Percentiles rank a stretch among this genome's conserved stretches.
Conservation (phyloP, 805 yeast genomes). For the Tanozyma kutaoensis region DNA sequence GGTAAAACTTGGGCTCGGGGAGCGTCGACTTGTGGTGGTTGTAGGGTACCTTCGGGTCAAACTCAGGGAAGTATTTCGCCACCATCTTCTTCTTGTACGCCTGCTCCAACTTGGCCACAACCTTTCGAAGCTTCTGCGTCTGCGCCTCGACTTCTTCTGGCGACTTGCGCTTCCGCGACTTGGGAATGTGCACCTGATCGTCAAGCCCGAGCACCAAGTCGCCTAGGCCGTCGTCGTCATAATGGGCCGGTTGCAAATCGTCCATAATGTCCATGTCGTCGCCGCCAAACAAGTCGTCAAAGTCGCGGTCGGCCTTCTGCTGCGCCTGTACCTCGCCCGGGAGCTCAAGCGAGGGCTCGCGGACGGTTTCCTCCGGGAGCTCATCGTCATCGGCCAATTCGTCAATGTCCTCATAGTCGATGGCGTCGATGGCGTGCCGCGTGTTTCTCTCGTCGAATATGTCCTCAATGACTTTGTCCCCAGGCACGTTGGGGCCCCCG, state of each 20-base stretch:
- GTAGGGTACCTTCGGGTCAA: slow-evolving; percentile 38
- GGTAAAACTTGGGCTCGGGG: slow-evolving; percentile 43
- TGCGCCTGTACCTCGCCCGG: too few relatives aligned
- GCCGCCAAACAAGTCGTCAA: slow-evolving; percentile 25
- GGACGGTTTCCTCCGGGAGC: too few relatives aligned
- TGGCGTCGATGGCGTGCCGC: slow-evolving; percentile 80
- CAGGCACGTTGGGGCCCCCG: slow-evolving; percentile 14
- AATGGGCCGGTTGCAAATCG: slow-evolving; percentile 4
- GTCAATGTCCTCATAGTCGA: slow-evolving; percentile 90
- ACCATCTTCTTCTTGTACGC: slow-evolving; percentile 17
- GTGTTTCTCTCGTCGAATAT: slow-evolving; percentile 25
- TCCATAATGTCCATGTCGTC: slow-evolving; percentile 10
- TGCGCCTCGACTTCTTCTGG: slow-evolving; percentile 10
- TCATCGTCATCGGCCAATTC: slow-evolving; percentile 84
- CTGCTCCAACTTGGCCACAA: slow-evolving; percentile 17
- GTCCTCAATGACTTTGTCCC: slow-evolving; percentile 23
- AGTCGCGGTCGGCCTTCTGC: slow-evolving; percentile 22
- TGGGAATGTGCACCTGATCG: slow-evolving; percentile 9
- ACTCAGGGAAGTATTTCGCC: slow-evolving; percentile 48
- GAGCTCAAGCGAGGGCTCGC: too few relatives aligned
- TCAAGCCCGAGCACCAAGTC: slow-evolving; percentile 8
- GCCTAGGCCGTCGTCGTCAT: slow-evolving; percentile 8
- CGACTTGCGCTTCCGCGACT: slow-evolving; percentile 4
- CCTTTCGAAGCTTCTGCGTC: slow-evolving; percentile 12
- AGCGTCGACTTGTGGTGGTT: slow-evolving; percentile 55